Evolutionary conservation across 176 grass and related monocot species (phyloP), one percentile per base, ranked within the genome.

Genomic region (Raddia guianensis): DNA sequence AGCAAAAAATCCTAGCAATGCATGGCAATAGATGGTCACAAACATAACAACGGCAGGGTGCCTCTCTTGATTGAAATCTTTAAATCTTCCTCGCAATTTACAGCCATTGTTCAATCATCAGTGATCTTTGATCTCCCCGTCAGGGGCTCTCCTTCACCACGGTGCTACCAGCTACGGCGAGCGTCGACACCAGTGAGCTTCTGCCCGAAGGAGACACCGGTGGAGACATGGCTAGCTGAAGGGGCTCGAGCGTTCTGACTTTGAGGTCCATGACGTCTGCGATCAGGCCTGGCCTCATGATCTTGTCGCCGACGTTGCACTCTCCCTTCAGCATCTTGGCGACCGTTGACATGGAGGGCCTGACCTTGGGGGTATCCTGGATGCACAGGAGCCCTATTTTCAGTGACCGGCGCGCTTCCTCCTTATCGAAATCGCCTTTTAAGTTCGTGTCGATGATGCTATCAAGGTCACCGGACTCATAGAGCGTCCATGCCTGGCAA

Each of bases 261-360:
- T 94, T 92, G 7, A 94, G 83, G 61, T 94, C 90, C 90, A 91
- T 98, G 71, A 94, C 86, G 15, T 98, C 95, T 71, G 95, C 80
- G 79, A 98, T 94, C 56, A 97, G 65, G 63, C 92, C 90, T 3
- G 95, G 92, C 79, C 91, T 94, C 66, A 55, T 94, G 82, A 98
- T 92, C 83, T 73, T 72, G 74, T 78, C 80, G 11, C 66, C 19
- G 34, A 87, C 59, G 9, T 70, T 6, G 37, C 55, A 85, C 43
- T 89, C 73, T 3, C 90, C 88, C 8, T 70, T 89, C 15, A 97
- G 71, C 92, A 91, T 90, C 82, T 78, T 80, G 8, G 87, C 70
- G 2, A 83, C 86, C 13, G 42, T 80, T 5, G 95, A 89, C 90
- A 97, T 97, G 45, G 91, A 49, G n/a, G 92, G 95, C 56, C 95